A percentile compares a stretch with the other conserved stretches of the same genome.
Conservation (phyloP, 2,329 filamentous ascomycete genomes). For the Fusarium albidum region DNA sequence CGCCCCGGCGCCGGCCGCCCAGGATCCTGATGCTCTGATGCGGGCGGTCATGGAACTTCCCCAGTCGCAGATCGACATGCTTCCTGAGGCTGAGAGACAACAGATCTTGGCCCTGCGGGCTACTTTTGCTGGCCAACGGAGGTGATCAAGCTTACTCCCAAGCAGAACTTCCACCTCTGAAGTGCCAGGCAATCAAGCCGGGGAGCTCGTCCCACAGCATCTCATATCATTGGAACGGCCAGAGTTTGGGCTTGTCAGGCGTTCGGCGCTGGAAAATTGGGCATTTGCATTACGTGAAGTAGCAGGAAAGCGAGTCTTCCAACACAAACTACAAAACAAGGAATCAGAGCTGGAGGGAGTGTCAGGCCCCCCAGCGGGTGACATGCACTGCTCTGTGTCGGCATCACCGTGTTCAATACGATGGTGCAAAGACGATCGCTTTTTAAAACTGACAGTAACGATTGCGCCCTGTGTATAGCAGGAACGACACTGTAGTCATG, state of each 20-base stretch:
- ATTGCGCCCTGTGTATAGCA: too few species aligned
- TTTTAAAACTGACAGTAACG: too few species aligned
- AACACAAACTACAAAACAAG: neutral
- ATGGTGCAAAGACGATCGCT: too few species aligned
- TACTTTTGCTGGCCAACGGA: constrained; percentile 59
- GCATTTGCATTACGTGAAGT: constrained; percentile 10
- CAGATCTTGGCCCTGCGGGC: constrained; percentile 83
- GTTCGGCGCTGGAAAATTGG: constrained; percentile 31
- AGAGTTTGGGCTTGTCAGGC: constrained; percentile 22
- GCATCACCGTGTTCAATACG: too few species aligned
- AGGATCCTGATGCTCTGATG: constrained; percentile 77
- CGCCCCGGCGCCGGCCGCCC: constrained; percentile 46
- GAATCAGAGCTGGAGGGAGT: neutral
- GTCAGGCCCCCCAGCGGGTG: too few species aligned
- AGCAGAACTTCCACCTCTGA: neutral
- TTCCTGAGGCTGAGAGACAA: constrained; percentile 77
- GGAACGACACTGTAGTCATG: too few species aligned
- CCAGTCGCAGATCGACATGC: constrained; percentile 79
- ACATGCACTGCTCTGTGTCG: too few species aligned
- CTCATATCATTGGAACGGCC: constrained; percentile 13
- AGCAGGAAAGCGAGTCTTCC: neutral
- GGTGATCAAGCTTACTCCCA: constrained; percentile 30
- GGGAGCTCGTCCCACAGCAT: neutral
- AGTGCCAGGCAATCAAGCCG: neutral
- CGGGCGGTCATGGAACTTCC: constrained; percentile 83